These are phyloP conservation scores for Isatis lusitanica DNA, from an alignment of 441 rosid genomes.

Conservation along the genomic window DNA sequence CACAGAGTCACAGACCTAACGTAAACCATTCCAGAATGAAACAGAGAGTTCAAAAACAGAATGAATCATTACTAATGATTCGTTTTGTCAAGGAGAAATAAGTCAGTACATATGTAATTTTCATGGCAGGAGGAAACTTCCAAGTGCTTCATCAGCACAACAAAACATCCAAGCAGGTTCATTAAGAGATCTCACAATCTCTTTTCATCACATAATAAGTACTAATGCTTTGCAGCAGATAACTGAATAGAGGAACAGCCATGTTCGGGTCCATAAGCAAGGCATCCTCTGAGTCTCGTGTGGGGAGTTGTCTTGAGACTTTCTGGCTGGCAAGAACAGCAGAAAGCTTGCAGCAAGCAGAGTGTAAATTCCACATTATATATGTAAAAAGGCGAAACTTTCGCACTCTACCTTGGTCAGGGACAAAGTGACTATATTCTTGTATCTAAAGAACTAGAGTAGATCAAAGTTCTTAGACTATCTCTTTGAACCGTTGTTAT, in stretches of 20 bases:
- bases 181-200: neutral
- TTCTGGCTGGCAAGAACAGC: neutral
- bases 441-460: slow-evolving; percentile 8
- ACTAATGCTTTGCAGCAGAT: neutral
- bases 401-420: neutral
- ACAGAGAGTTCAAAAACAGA: neutral
- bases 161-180: neutral
- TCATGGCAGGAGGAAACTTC: neutral
- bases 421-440: slow-evolving; percentile 1
- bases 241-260: neutral
- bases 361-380: neutral
- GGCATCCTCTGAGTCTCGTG: neutral
- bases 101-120: neutral
- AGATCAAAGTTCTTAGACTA: neutral
- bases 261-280: neutral
- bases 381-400: neutral
- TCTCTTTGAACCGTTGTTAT: neutral
- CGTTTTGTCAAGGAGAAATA: neutral
- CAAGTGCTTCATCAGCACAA: neutral
- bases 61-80: neutral
- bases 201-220: neutral
- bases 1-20: neutral
- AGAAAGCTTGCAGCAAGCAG: slow-evolving; percentile 7
- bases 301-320: neutral
- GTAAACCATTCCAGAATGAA: neutral